Conservation (phyloP, 2,329 filamentous ascomycete genomes). For the Pochonia chlamydosporia region DNA sequence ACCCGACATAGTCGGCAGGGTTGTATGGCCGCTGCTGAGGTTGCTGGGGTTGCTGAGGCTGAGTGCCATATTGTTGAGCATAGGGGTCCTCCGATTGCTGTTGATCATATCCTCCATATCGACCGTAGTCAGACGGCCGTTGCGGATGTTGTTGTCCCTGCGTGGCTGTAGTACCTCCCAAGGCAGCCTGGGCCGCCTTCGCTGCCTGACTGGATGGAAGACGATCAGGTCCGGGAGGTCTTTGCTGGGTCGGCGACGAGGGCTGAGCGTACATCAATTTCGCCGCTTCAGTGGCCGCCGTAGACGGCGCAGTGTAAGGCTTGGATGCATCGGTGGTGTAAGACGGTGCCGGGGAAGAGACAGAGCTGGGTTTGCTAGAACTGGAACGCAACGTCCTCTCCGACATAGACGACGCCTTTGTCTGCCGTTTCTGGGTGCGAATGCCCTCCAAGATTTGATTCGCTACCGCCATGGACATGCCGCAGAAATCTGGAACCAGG, state of each 20-base stretch:
- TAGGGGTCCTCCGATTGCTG: constrained; percentile 31
- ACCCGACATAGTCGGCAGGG: constrained; percentile 65
- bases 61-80: constrained; percentile 24
- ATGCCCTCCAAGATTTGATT: constrained; percentile 90
- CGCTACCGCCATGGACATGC: constrained; percentile 97
- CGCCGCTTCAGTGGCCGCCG: constrained; percentile 56
- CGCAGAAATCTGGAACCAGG: constrained; percentile 96
- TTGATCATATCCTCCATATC: constrained; percentile 26
- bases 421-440: constrained; percentile 67
- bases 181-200: constrained; percentile 53
- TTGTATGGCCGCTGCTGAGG: constrained; percentile 63
- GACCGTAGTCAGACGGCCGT: constrained; percentile 27
- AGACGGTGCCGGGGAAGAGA: constrained; percentile 28
- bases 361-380: constrained; percentile 38
- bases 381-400: constrained; percentile 60
- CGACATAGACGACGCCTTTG: constrained; percentile 52
- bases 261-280: constrained; percentile 56
- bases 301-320: constrained; percentile 7
- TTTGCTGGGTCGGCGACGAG: constrained; percentile 45
- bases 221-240: constrained; percentile 45
- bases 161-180: constrained; percentile 41
- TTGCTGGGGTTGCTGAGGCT: constrained; percentile 16
- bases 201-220: constrained; percentile 49
- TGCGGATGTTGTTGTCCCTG: constrained; percentile 26
- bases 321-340: constrained; percentile 12